Evolutionary conservation across 2,329 filamentous ascomycete species (phyloP), one percentile per base, ranked within the genome.

Genomic region (Cladophialophora psammophila): DNA sequence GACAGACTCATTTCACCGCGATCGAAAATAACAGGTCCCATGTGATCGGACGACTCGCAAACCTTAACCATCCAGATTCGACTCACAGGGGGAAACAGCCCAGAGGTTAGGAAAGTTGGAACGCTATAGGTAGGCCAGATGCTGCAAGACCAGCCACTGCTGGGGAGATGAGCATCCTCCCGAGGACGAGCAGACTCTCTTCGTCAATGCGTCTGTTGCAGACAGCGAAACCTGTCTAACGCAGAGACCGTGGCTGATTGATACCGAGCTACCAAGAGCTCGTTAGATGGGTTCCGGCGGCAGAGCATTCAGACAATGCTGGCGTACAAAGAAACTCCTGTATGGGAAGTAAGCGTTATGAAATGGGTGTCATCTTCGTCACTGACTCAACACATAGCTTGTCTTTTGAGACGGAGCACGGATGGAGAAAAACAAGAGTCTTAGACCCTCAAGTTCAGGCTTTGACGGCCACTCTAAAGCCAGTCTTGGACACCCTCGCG

Each of bases 161-260:
- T 74, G 75, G 0, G 72, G 75, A 2, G 76, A 80, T 18, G 65
- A 72, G 20, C 67, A 73, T 20, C 72, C 71, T 1, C n/a, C 83
- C 0, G 54, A 76, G 35, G 59, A 82, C 0, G 74, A 78, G 53
- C 81, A 87, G 68, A 89, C 87, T 0, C 73, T 88, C 7, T 88
- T 89, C 72, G 77, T 90, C 7, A 90, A 89, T 73, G 86, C 86
- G 1, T 79, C 87, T 0, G 82, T 88, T 32, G 78, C 86, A 76
- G 79, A 83, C 3, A 72, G 78, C 2, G 66, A 75, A 7, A 79
- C 82, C 20, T 15, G 15, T 18, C 63, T 74, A 9, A 71, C 75
- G 7, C 84, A 89, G 45, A 73, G 81, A 12, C 82, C 85, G 0
- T 89, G 84, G 85, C n/a, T 87, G 2, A 74, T 88, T 5, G 81